Percentiles rank a stretch among this genome's conserved stretches.
Evolutionary conservation across 192 early-diverging fungal genomes (phyloP).

Genomic region (Coemansia javaensis): DNA sequence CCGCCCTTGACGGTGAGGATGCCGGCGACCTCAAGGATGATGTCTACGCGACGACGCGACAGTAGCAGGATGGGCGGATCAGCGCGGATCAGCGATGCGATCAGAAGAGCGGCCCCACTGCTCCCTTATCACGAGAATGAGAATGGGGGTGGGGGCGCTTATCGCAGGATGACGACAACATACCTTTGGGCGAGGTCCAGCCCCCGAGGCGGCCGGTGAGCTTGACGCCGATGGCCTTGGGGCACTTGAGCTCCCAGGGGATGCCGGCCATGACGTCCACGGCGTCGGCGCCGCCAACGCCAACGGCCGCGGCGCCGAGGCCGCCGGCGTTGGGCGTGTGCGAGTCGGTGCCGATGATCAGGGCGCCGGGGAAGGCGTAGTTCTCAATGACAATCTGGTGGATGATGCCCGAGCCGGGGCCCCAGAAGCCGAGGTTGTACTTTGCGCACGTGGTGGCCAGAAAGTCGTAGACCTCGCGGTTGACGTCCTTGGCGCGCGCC

Average conservation of each 20-base stretch:
- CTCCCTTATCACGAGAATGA: background rate
- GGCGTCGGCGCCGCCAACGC: constrained; percentile 98
- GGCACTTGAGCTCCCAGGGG: constrained; percentile 99
- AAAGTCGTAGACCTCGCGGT: constrained; percentile 94
- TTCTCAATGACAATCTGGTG: constrained; percentile 98
- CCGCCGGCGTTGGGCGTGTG: constrained; percentile 99
- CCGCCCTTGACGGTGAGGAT: constrained; percentile 95
- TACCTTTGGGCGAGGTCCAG: constrained; percentile 89
- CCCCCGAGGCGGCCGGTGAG: constrained; percentile 80
- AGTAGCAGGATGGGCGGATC: too few species aligned
- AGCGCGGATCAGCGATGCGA: background rate
- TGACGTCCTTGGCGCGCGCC: constrained; percentile 74
- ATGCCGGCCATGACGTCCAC: constrained; percentile 98
- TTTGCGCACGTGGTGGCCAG: constrained; percentile 77
- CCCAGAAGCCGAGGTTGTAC: constrained; percentile 96
- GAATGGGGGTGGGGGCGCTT: background rate
- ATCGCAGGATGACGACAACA: background rate
- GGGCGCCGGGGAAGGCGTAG: constrained; percentile 92
- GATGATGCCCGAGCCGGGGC: constrained; percentile 88
- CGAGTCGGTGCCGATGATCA: constrained; percentile 98
- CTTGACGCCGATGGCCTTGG: constrained; percentile 90
- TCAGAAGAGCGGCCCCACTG: background rate
- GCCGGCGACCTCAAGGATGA: constrained; percentile 93
- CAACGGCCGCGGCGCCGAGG: constrained; percentile 92
- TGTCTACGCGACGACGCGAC: constrained; percentile 35